These are phyloP conservation scores for Xylaria sp. DNA, from an alignment of 2,329 filamentous ascomycete genomes.

Conservation along the genomic window DNA sequence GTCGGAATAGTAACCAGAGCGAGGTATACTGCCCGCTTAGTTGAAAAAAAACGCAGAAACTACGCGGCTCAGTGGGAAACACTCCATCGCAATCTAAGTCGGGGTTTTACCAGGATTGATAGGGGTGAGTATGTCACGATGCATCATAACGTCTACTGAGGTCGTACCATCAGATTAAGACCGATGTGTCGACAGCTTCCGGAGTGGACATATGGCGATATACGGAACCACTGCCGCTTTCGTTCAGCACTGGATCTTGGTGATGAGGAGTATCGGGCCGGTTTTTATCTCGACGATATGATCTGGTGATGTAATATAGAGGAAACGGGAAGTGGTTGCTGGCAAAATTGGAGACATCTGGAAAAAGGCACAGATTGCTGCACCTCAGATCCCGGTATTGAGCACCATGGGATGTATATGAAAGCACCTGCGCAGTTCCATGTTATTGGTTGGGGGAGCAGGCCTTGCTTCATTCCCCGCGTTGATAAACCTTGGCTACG, in stretches of 20 bases:
- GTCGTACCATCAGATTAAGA: neutral
- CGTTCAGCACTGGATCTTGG: neutral
- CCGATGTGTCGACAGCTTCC: neutral
- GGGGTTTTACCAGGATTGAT: neutral
- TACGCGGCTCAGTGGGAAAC: neutral
- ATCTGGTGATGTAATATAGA: slow-evolving; percentile 17
- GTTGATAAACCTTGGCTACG: slow-evolving; percentile 11
- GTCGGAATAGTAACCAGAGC: neutral
- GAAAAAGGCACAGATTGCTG: slow-evolving; percentile 15
- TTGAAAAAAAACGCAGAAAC: neutral
- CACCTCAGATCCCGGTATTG: slow-evolving; percentile 6
- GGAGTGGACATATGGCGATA: neutral
- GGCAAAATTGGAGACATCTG: slow-evolving; percentile 24
- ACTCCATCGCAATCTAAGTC: slow-evolving; percentile 6
- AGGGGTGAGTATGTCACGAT: neutral
- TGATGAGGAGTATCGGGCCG: slow-evolving; percentile 16
- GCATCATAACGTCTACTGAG: neutral
- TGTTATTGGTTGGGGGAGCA: slow-evolving; percentile 7
- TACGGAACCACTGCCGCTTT: neutral
- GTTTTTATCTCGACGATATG: neutral
- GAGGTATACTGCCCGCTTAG: slow-evolving; percentile 2
- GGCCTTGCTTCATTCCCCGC: slow-evolving; percentile 19
- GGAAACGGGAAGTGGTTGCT: slow-evolving; percentile 11
- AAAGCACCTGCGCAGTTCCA: neutral
- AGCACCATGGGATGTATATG: slow-evolving; percentile 15